Evolutionary conservation across 2,329 filamentous ascomycete genomes (phyloP), one percentile per base, ranked within the genome.

Genomic region (Didymella sp.): DNA sequence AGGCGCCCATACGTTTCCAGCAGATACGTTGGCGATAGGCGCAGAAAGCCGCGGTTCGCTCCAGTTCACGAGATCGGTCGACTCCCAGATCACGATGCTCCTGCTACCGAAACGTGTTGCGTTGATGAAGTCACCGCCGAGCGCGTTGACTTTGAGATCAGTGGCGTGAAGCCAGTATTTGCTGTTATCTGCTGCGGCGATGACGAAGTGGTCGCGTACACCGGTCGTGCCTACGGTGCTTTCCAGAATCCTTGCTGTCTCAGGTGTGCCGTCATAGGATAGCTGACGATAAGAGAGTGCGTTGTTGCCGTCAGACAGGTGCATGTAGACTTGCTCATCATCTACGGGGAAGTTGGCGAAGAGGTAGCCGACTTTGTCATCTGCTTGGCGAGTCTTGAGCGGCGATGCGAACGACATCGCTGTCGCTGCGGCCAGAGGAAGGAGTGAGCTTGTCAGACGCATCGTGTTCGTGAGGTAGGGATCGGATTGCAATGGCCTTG

Each of bases 261-360:
- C 42, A 11, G 28, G 35, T 9, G 53, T 56, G 9, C 53, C 47
- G 21, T 56, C 53, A 28, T 51, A 51, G 5, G 53, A 56, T 11
- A 56, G 22, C 17, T 56, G 53, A 1, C 28, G 35, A 17, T 56
- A 56, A 0, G 53, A 56, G 2, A 56, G 47, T 3, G 53, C 53
- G 15, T 56, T 40, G 17, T 56, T 56, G n/a, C 47, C 53, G 17
- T 51, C 41, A 2, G 53, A 56, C 6, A 56, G 24, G 24, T 56
- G 53, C 53, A 56, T 56, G 37, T 56, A 56, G 35, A 56, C 47
- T 43, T 56, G 53, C 19, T 56, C 53, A 47, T 51, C 53, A 11
- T 51, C 28, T 9, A 56, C 53, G 2, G 47, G 53, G 11, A 56
- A 56, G 17, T 56, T 56, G 21, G 47, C 28, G 17, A 56, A 56